Evolutionary conservation across 31 red algal species (phyloP), one percentile per base, ranked within the genome.

Genomic region (Asparagopsis taxiformis): DNA sequence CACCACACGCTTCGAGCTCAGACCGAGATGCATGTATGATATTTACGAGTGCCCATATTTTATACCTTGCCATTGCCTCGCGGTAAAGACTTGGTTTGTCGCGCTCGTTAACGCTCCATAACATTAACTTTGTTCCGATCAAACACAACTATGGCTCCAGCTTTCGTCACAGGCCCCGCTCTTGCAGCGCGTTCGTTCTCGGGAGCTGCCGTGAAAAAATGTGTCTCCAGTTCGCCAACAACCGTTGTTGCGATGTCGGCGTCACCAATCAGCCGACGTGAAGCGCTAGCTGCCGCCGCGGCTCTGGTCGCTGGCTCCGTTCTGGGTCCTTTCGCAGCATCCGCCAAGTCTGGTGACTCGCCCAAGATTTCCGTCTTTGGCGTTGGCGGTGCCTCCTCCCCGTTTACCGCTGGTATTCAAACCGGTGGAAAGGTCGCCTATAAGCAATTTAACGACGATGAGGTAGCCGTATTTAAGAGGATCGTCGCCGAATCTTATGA

Each of bases 351-450:
- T 29, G 91, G 91, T 21, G 77, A 89, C 16, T 75, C 70, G 2
- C 73, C 94, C n/a, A 97, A 88, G 51, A 68, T 81, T 50, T 92
- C 88, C 41, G 68, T 97, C 57, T 97, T 97, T 48, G 94, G 94
- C 9, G 88, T 81, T 26, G 83, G 79, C 29, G 64, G 84, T 6
- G 33, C 38, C 11, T 93, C 89, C 8, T 85, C 73, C 20, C 94
- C 94, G 16, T 97, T 97, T 41, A 76, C 54, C 25, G 79, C 85
- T 11, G 87, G 87, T 46, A 46, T 85, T 33, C 65, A 72, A 62
- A 58, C 68, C 8, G 74, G 79, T 33, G 88, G 88, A 0, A 74
- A 82, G 26, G 63, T 80, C 23, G 32, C 68, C 2, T 92, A 92
- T 72, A 84, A 84, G 72, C 50, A 48, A 21, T 83, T 79, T 61